Evolutionary conservation across 257 asterid genomes (phyloP).

Genomic region (Plantago ovata): DNA sequence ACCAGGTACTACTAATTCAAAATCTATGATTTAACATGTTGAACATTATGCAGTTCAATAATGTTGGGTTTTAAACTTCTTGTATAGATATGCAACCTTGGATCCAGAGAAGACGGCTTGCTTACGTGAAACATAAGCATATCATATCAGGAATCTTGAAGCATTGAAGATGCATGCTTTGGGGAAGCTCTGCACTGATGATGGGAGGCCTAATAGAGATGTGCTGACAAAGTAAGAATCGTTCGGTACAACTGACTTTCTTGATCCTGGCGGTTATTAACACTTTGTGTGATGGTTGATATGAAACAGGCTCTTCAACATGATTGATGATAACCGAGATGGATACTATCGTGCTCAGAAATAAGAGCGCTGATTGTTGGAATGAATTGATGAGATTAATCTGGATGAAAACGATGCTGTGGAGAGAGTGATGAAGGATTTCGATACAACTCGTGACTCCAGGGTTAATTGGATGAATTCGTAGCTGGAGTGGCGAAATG

Average conservation of each 20-base stretch:
- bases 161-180: conserved; percentile 58
- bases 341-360: conserved; percentile 50
- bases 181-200: conserved; percentile 60
- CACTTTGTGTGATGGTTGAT: not conserved
- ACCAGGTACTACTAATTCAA: conserved; percentile 55
- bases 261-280: not conserved
- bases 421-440: conserved; percentile 62
- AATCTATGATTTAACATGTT: no score
- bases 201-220: conserved; percentile 54
- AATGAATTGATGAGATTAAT: conserved; percentile 50
- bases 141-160: conserved; percentile 74
- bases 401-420: conserved; percentile 58
- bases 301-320: conserved; percentile 48
- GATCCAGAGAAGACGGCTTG: conserved; percentile 78
- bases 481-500: conserved; percentile 53
- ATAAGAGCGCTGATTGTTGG: conserved; percentile 69
- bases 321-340: conserved; percentile 62
- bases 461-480: conserved; percentile 51
- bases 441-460: conserved; percentile 52
- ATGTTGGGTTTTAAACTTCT: conserved; percentile 8
- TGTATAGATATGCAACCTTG: conserved; percentile 73
- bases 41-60: no score
- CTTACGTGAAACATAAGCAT: conserved; percentile 68
- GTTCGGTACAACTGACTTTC: not conserved
- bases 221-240: conserved; percentile 51